Percentiles rank a stretch among this genome's conserved stretches.
These are phyloP conservation scores for Ceratorhiza oryzae-sativae DNA, from an alignment of 1,284 basidiomycete genomes.

Conservation along the genomic window DNA sequence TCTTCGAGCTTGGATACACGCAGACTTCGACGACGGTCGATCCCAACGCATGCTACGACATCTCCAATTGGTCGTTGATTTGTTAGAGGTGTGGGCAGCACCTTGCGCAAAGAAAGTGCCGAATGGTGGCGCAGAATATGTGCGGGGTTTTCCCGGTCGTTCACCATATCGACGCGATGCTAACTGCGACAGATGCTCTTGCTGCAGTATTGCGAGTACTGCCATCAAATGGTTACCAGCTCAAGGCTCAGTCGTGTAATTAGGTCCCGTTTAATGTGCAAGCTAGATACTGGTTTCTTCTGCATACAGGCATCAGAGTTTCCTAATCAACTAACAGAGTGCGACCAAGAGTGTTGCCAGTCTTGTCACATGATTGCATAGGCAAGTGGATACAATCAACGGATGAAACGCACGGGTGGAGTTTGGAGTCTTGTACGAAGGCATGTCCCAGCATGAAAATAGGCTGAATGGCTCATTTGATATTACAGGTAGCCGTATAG, in stretches of 20 bases:
- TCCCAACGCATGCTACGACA: conserved; percentile 46
- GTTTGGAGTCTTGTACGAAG: conserved; percentile 51
- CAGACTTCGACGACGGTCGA: conserved; percentile 42
- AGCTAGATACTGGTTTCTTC: too few relatives aligned
- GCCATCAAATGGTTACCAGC: too few relatives aligned
- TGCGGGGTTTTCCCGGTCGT: too few relatives aligned
- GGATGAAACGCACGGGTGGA: conserved; percentile 51
- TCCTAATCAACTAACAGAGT: too few relatives aligned
- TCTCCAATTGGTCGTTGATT: conserved; percentile 50
- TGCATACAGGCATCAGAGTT: too few relatives aligned
- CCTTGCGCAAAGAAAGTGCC: conserved; percentile 52
- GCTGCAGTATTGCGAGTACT: conserved; percentile 55
- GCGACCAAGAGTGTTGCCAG: too few relatives aligned
- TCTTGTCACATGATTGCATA: conserved; percentile 43
- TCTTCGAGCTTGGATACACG: neutral
- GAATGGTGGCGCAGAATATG: conserved; percentile 46
- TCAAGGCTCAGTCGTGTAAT: too few relatives aligned
- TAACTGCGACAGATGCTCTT: conserved; percentile 52
- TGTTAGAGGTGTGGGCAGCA: conserved; percentile 52
- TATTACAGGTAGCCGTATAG: conserved; percentile 42
- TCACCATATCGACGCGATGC: conserved; percentile 57
- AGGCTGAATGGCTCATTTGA: neutral
- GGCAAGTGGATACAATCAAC: conserved; percentile 48
- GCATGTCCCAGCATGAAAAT: conserved; percentile 41
- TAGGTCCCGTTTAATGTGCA: too few relatives aligned